A percentile compares a stretch with the other conserved stretches of the same genome.
Conservation (phyloP, 169 alveolate genomes). For the Eimeria praecox region DNA sequence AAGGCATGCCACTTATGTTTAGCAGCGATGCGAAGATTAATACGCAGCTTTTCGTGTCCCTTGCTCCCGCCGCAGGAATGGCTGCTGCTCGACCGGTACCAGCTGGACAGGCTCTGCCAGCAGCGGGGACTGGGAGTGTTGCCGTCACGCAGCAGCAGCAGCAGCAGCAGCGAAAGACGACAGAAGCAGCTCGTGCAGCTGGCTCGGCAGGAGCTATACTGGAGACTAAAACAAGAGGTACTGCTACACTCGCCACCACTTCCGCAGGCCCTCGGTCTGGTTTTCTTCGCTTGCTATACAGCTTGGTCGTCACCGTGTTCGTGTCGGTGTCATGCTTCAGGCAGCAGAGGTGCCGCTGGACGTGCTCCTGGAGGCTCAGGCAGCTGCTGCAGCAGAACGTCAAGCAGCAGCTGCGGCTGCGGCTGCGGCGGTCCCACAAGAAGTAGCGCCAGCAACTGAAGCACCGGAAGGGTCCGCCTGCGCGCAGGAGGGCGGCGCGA, state of each 20-base stretch:
- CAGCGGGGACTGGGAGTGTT: constrained; percentile 77
- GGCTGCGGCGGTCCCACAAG: constrained; percentile 38
- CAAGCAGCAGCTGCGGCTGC: constrained; percentile 76
- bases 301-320: neutral
- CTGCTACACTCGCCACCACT: neutral
- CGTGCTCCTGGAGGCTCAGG: constrained; percentile 74
- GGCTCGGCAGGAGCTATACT: constrained; percentile 73
- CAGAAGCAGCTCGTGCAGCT: constrained; percentile 74
- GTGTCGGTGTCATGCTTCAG: constrained; percentile 19
- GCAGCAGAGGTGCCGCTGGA: constrained; percentile 76
- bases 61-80: constrained; percentile 27
- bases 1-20: neutral
- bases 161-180: constrained; percentile 74
- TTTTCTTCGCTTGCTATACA: neutral
- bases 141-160: constrained; percentile 73
- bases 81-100: constrained; percentile 75
- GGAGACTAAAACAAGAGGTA: constrained; percentile 72
- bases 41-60: constrained; percentile 39
- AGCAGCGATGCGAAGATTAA: neutral
- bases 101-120: constrained; percentile 79
- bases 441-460: neutral
- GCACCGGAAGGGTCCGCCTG: constrained; percentile 17
- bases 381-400: constrained; percentile 77
- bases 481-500: constrained; percentile 52
- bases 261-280: neutral